Conservation (phyloP, 108 stramenopile genomes). For the Cyclotella choctawhatcheeana region DNA sequence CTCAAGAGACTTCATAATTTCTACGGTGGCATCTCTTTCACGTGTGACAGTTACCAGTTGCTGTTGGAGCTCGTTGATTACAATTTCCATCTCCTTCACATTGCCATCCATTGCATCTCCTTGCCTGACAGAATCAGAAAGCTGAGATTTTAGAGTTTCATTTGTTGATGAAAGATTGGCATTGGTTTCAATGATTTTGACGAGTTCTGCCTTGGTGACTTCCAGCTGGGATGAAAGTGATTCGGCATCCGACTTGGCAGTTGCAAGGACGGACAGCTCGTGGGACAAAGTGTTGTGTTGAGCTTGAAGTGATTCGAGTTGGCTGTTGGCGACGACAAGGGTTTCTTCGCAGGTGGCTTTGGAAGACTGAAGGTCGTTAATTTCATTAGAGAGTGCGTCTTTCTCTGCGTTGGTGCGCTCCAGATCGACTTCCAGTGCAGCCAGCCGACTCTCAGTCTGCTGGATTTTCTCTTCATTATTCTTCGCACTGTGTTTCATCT, state of each 20-base stretch:
- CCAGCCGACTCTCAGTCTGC: not conserved
- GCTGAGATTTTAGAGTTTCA: not conserved
- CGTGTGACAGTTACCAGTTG: not conserved
- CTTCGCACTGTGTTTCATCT: constrained; percentile 2
- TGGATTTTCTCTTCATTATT: not conserved
- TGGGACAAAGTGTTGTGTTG: not conserved
- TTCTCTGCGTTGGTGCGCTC: not conserved
- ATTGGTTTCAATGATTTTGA: not conserved
- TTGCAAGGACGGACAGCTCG: not conserved
- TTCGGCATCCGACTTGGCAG: not conserved
- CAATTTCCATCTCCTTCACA: not conserved
- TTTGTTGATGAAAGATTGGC: not conserved
- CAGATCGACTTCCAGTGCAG: not conserved
- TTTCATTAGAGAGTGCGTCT: not conserved
- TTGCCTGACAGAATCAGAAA: not conserved
- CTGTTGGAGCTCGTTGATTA: not conserved
- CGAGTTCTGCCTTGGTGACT: not conserved
- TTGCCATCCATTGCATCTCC: not conserved
- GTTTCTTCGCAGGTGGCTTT: not conserved
- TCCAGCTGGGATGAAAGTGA: not conserved
- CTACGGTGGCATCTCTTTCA: not conserved
- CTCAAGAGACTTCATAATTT: too few species aligned
- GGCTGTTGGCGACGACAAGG: not conserved
- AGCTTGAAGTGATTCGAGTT: not conserved
- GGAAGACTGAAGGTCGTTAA: not conserved